Evolutionary conservation across 352 stramenopile genomes (phyloP).

Genomic region (Globisporangium acanthophoron): DNA sequence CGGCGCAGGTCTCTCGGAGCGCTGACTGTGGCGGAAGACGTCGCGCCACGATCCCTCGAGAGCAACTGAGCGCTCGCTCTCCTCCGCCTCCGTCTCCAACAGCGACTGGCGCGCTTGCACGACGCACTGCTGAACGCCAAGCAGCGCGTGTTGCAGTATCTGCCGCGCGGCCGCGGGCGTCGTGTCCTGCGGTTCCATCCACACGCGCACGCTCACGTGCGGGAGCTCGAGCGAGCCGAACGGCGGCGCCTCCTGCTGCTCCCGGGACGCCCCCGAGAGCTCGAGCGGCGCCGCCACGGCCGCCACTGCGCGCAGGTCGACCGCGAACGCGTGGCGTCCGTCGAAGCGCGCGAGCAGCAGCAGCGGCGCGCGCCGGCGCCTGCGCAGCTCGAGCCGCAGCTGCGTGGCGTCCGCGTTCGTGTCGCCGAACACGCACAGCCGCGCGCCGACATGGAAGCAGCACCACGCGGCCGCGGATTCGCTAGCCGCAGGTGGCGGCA

Average conservation of each 20-base stretch:
- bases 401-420: conserved; percentile 27
- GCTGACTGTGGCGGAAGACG: conserved; percentile 19
- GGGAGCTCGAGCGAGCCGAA: conserved; percentile 25
- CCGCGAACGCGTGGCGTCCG: conserved; percentile 13
- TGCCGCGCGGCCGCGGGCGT: conserved; percentile 1
- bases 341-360: conserved; percentile 27
- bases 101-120: not conserved
- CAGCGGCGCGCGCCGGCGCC: not conserved
- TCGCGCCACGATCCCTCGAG: conserved; percentile 7
- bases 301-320: conserved; percentile 15
- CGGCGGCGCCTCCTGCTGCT: conserved; percentile 14
- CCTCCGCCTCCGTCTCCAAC: too few species aligned
- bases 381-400: conserved; percentile 20
- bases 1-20: too few species aligned
- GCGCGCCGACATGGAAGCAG: conserved; percentile 29
- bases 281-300: not conserved
- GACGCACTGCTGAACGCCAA: conserved; percentile 8
- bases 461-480: conserved; percentile 10
- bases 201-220: conserved; percentile 28
- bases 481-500: not conserved
- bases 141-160: conserved; percentile 13
- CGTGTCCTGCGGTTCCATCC: conserved; percentile 22
- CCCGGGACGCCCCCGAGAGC: not conserved
- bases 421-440: conserved; percentile 29
- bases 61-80: too few species aligned